Base-by-base conservation (phyloP, 208 protist genomes). In the Lotmaria passim region DNA sequence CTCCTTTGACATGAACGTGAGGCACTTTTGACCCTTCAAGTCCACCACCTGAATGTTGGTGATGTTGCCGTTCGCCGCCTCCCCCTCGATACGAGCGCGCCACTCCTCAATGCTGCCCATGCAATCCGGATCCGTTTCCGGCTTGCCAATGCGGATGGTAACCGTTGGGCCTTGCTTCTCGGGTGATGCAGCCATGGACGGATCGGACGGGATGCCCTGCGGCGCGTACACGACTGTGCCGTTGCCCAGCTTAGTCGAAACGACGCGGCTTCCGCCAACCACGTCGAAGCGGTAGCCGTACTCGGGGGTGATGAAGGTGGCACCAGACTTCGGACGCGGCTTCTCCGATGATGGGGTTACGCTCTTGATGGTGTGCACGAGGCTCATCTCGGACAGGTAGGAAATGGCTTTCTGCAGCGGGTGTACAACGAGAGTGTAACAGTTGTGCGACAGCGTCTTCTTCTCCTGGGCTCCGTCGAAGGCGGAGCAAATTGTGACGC, bases 61-160 rank as follows among this genome's bases (percentile, higher is more conserved):
- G 43, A 92, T 85, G 57, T 70, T 82, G 36, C 70, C 79, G 51
- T 83, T 72, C 17, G 60, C 58, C 1, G 68, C 75, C 71, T 94
- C 89, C 31, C 78, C 55, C 59, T 80, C 67, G 48, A 94, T 89
- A 52, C 86, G 89, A 10, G 51, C 36, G 43, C 82, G 55, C 86
- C 89, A 94, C 68, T 84, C 83, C 44, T 82, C 83, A 14, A 94
- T 62, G 19, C 78, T 82, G 4, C 67, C 67, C 78, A 81, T 81
- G 79, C 89, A 94, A 51, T 94, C 89, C 1, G 85, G 79, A 53
- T 94, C 89, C 21, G 78, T 86, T 52, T 83, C 74, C 24, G 89
- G 86, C 41, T 66, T 79, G 24, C 84, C 89, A 21, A 85, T 75
- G 61, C 89, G 89, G 26, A 94, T 78, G 14, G 89, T 94, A 19